Evolutionary conservation across 306 rosid genomes (phyloP), one percentile per base, ranked within the genome.

Genomic region (Trifolium pratense): DNA sequence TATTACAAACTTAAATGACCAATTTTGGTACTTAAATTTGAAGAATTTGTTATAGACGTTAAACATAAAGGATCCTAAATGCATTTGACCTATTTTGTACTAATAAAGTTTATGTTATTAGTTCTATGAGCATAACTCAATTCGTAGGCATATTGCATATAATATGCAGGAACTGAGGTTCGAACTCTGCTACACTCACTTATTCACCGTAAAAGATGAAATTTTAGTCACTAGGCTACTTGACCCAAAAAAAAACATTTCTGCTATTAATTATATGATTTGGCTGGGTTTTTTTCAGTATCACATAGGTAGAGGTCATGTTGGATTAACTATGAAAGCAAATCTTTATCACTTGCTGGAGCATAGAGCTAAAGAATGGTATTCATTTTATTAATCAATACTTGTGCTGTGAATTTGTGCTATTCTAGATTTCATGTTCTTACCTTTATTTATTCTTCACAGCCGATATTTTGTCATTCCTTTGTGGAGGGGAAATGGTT

Each of bases 251-350:
- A 29, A 29, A 29, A 26, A 26, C n/a, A 3, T 49, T 23, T 3
- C 9, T 61, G 31, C 42, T 69, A 2, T 46, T 69, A 40, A 26
- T 25, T 34, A n/a, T 55, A 53, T 78, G 53, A 26, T 61, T 49
- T 70, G 70, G 76, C 63, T 16, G 77, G 66, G 32, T 64, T 58
- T 74, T 58, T 53, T 77, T 69, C 89, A 91, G 97, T 89, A 88
- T 83, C 96, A 94, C 82, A 76, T 94, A 79, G 99, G 97, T 82
- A 92, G 97, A 83, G 95, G 95, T 60, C 97, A 94, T 78, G 78
- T 91, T 68, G 96, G 96, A 60, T 84, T 84, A 36, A 55, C 97
- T 18, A 89, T 94, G 95, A 89, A 86, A 69, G 89, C 96, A 32
- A 89, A 87, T 16, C 95, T 94, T 52, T 88, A 87, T 84, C 74